Evolutionary conservation across 169 alveolate genomes (phyloP).

Genomic region (Cryptosporidium andersoni): DNA sequence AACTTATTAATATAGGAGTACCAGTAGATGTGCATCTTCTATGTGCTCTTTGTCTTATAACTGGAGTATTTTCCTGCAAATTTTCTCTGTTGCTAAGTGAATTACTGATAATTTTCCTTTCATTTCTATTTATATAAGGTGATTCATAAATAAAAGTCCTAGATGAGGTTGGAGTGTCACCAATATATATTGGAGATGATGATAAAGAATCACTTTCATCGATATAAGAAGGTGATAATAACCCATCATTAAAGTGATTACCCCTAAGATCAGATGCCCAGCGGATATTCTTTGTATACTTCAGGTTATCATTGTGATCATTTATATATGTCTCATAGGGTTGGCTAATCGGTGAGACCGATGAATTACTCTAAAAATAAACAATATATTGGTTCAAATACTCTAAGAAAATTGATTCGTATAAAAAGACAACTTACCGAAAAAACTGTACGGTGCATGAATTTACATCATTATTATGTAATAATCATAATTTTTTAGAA

Average conservation of each 20-base stretch:
- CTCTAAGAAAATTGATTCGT: too few species aligned
- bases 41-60: not conserved
- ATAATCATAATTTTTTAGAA: too few species aligned
- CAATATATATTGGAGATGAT: constrained; percentile 47
- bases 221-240: constrained; percentile 46
- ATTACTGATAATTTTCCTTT: not conserved
- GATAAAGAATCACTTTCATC: constrained; percentile 45
- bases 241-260: constrained; percentile 19
- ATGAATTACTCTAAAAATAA: not conserved
- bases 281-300: constrained; percentile 27
- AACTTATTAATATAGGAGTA: constrained; percentile 33
- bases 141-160: constrained; percentile 6
- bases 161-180: constrained; percentile 41
- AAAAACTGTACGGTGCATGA: too few species aligned
- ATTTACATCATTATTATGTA: too few species aligned
- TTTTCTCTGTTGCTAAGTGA: not conserved
- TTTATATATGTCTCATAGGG: constrained; percentile 48
- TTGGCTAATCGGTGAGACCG: constrained; percentile 61
- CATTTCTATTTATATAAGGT: not conserved
- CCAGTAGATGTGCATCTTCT: constrained; percentile 21
- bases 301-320: not conserved
- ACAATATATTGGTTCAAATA: too few species aligned
- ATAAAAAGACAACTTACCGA: too few species aligned
- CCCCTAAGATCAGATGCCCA: constrained; percentile 42
- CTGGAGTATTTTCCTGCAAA: constrained; percentile 55